These are phyloP conservation scores for Fusarium musae DNA, from an alignment of 2,329 filamentous ascomycete species.

Conservation along the genomic window DNA sequence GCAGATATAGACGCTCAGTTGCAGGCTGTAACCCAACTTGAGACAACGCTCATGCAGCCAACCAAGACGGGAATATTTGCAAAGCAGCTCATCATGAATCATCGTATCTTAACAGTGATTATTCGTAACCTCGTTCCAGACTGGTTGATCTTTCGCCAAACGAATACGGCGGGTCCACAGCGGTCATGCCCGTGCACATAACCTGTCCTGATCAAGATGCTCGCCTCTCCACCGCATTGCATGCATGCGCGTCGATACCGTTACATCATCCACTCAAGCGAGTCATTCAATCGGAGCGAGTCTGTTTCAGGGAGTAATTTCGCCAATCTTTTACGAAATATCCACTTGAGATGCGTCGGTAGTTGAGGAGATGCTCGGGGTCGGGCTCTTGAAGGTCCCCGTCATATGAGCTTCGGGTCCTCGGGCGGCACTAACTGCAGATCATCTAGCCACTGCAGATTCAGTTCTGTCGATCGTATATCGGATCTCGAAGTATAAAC, in stretches of 20 bases:
- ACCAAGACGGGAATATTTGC: not conserved
- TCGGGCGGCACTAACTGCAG: not conserved
- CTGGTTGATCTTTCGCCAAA: not conserved
- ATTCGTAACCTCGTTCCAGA: not conserved
- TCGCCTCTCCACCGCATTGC: not conserved
- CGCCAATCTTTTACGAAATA: not conserved
- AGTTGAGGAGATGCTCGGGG: not conserved
- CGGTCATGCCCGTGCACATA: not conserved
- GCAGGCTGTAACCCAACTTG: not conserved
- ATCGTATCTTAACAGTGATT: not conserved
- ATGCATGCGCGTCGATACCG: not conserved
- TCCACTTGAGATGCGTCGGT: not conserved
- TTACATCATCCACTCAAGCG: not conserved
- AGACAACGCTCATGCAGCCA: not conserved
- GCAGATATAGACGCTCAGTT: too few relatives aligned
- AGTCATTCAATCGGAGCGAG: not conserved
- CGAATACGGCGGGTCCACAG: not conserved
- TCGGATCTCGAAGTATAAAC: not conserved
- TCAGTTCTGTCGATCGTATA: not conserved
- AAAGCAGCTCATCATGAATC: not conserved
- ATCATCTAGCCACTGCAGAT: not conserved
- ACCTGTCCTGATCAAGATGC: not conserved
- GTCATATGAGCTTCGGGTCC: not conserved
- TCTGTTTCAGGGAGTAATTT: not conserved
- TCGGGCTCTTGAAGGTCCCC: not conserved